Percentiles rank a stretch among this genome's conserved stretches.
Evolutionary conservation across 148 eudicot genomes (phyloP).

Genomic region (Rheum nobile): DNA sequence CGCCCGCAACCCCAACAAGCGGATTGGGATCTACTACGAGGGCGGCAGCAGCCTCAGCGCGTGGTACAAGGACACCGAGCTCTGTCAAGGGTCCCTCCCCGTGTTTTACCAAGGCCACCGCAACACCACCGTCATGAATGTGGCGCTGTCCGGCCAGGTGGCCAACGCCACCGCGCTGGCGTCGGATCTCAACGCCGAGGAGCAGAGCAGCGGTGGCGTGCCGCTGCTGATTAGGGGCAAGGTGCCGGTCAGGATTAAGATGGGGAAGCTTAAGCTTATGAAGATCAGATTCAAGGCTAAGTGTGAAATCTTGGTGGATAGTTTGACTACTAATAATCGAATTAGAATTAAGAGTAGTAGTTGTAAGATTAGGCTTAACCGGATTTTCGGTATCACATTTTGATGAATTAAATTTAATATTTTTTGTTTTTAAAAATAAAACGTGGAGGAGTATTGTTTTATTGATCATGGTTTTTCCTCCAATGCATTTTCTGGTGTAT

Average conservation of each 20-base stretch:
- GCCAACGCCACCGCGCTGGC: slow-evolving; percentile 31
- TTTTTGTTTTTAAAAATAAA: background rate
- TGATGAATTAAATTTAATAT: background rate
- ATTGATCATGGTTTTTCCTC: background rate
- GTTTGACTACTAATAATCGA: slow-evolving; percentile 25
- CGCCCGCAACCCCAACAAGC: slow-evolving; percentile 56
- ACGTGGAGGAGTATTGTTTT: background rate
- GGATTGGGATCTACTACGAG: slow-evolving; percentile 58
- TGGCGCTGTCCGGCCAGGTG: background rate
- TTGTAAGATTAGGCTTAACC: slow-evolving; percentile 30
- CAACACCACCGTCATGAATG: slow-evolving; percentile 53
- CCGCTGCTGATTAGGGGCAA: slow-evolving; percentile 44
- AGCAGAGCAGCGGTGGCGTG: slow-evolving; percentile 40
- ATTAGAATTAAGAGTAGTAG: slow-evolving; percentile 43
- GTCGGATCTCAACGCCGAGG: slow-evolving; percentile 20
- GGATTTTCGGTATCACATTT: slow-evolving; percentile 2
- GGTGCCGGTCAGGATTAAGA: slow-evolving; percentile 64
- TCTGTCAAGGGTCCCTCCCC: slow-evolving; percentile 59
- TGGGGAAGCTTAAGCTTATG: slow-evolving; percentile 62
- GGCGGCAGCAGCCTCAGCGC: slow-evolving; percentile 47
- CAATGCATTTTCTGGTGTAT: background rate
- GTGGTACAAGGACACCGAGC: slow-evolving; percentile 35
- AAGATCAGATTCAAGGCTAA: slow-evolving; percentile 59
- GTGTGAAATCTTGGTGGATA: slow-evolving; percentile 54
- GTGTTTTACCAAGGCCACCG: slow-evolving; percentile 74